These are phyloP conservation scores for Perilla frutescens DNA, from an alignment of 257 asterid genomes.

Conservation along the genomic window DNA sequence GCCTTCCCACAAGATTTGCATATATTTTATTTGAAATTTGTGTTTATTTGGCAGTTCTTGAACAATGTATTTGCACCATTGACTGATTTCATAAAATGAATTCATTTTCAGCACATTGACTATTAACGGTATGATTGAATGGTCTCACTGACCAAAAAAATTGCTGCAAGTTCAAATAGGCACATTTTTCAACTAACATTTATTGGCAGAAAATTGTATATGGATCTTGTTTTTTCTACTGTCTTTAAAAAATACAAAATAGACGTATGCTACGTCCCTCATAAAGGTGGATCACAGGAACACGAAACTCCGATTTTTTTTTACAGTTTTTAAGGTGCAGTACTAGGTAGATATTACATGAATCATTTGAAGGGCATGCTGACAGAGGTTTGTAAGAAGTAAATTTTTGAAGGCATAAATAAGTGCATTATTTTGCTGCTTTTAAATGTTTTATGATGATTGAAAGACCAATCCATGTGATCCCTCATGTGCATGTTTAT, in stretches of 20 bases:
- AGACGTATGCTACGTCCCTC: neutral
- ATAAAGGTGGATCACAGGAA: neutral
- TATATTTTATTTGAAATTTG: neutral
- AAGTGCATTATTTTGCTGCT: slow-evolving; percentile 5
- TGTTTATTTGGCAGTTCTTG: neutral
- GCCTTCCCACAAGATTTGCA: neutral
- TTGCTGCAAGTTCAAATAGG: neutral
- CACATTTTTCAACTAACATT: neutral
- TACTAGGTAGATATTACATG: neutral
- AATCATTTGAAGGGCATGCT: neutral
- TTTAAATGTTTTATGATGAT: slow-evolving; percentile 23
- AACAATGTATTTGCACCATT: neutral
- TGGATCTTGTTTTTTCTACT: neutral
- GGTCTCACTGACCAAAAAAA: neutral
- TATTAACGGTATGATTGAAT: neutral
- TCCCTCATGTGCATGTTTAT: slow-evolving; percentile 36
- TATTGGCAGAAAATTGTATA: neutral
- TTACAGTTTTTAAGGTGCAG: neutral
- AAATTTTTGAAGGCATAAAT: neutral
- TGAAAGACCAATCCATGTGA: slow-evolving; percentile 47
- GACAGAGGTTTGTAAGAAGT: slow-evolving; percentile 4
- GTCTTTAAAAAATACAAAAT: no score
- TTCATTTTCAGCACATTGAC: neutral
- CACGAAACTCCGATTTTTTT: neutral
- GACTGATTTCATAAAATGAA: neutral